phyloP scores from a whole-genome alignment of 2,329 filamentous ascomycete species.

The Sporothrix dimorphospora region DNA sequence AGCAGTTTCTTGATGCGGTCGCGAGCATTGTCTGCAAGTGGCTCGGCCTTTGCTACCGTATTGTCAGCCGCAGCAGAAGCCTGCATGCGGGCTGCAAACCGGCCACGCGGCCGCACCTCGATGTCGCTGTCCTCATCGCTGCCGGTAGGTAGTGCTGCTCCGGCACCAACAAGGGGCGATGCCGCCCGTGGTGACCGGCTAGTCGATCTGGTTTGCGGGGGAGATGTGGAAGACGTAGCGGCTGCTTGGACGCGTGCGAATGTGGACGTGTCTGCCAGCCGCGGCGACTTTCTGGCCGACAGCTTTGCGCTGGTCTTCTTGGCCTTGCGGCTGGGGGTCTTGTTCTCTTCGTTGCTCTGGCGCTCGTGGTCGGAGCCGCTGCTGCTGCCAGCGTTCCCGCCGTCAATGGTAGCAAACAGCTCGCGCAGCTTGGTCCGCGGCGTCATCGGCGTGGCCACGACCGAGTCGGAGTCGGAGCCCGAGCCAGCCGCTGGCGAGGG shows the following conservation, averaged over 20 bases:
- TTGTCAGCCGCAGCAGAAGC: slow-evolving; percentile 33
- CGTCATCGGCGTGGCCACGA: slow-evolving; percentile 52
- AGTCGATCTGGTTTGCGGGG: slow-evolving; percentile 20
- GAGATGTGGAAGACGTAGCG: slow-evolving; percentile 14
- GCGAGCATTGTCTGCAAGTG: slow-evolving; percentile 42
- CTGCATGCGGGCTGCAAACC: slow-evolving; percentile 67
- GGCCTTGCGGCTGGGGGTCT: slow-evolving; percentile 14
- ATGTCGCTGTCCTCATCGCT: slow-evolving; percentile 50
- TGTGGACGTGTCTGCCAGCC: background rate
- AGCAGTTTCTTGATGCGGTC: slow-evolving; percentile 52
- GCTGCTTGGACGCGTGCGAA: slow-evolving; percentile 19
- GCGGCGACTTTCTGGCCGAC: slow-evolving; percentile 8
- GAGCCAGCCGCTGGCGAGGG: slow-evolving; percentile 48
- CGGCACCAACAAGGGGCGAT: slow-evolving; percentile 7
- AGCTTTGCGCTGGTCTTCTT: slow-evolving; percentile 21
- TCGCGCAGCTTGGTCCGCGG: slow-evolving; percentile 60
- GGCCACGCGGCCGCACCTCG: slow-evolving; percentile 61
- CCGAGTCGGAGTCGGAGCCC: slow-evolving; percentile 46
- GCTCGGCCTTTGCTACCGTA: slow-evolving; percentile 32
- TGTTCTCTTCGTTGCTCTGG: slow-evolving; percentile 24
- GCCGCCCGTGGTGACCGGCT: slow-evolving; percentile 10
- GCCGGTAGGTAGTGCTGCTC: slow-evolving; percentile 6
- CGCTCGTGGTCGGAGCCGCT: slow-evolving; percentile 24
- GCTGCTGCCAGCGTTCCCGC: slow-evolving; percentile 29
- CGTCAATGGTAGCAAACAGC: slow-evolving; percentile 39